Conservation (phyloP, 2,329 filamentous ascomycete species). For the Teratosphaeria destructans region DNA sequence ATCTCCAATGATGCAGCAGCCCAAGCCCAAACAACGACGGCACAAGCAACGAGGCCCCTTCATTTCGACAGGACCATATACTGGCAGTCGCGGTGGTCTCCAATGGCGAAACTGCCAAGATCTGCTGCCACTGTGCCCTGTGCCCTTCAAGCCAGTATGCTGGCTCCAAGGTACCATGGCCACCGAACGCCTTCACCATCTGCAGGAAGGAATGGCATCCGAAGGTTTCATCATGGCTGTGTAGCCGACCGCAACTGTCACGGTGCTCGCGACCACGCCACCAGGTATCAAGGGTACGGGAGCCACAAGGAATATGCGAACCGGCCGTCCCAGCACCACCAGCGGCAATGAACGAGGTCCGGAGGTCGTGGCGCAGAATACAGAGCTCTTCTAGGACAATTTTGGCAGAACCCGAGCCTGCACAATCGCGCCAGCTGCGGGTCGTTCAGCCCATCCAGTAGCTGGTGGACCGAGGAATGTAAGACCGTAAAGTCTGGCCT, state of each 20-base stretch:
- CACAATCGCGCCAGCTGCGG: background rate
- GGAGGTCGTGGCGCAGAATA: no score
- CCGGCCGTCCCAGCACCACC: no score
- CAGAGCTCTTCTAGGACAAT: no score
- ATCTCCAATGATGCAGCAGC: background rate
- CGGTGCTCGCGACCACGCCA: background rate
- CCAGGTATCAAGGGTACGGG: background rate
- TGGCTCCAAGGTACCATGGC: background rate
- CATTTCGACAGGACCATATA: background rate
- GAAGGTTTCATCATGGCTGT: background rate
- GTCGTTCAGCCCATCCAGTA: background rate
- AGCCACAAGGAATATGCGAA: background rate
- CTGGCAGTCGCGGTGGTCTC: background rate
- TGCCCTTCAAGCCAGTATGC: background rate
- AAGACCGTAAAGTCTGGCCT: background rate
- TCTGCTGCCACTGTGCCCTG: background rate
- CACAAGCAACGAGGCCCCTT: background rate
- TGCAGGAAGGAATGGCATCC: background rate
- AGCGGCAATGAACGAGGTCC: no score
- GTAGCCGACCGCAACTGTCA: background rate
- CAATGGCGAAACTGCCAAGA: background rate
- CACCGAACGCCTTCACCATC: background rate
- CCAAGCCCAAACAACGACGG: background rate
- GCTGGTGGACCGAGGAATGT: background rate
- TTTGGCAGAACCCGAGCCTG: background rate